Base-by-base conservation (phyloP, 169 alveolate species). In the Plasmodium vinckei region DNA sequence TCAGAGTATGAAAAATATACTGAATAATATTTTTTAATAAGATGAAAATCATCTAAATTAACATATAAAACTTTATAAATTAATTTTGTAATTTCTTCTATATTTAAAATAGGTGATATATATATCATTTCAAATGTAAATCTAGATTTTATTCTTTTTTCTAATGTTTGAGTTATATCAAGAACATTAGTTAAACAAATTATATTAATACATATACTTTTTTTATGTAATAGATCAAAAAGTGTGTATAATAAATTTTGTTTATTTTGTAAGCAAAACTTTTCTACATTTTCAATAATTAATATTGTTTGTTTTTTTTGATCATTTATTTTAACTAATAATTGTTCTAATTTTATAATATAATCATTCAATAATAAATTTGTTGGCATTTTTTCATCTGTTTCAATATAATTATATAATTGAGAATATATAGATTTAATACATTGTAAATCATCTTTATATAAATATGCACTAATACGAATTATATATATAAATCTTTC, bases 121-220 rank as follows among this genome's bases (percentile, higher is more conserved):
- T 92, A 77, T 3, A 93, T 65, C 60, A 90, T 91, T 33, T 93
- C 94, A 61, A 91, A 92, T 17, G 93, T 92, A 60, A 93, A 93
- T 23, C 96, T 25, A 0, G 96, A 93, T 33, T 90, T 93, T 5
- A 93, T 94, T 64, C 96, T 87, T 57, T 93, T 93, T 89, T 93
- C 96, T 70, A 93, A 57, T 9, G 93, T 72, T 57, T 93, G 95
- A 2, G 92, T 79, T 17, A 90, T 87, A 54, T 88, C 92, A 27
- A 93, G 53, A 21, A 92, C 96, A 12, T 93, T 84, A 5, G 96
- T 93, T 60, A 93, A 53, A 57, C 92, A 91, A 0, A 93, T 70
- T 12, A 93, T 51, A 9, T 92, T 65, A 60, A 93, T 88, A 23
- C 87, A 75, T 1, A 90, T 59, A 49, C 73, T 94, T 44, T 71